A percentile compares a stretch with the other conserved stretches of the same genome.
Evolutionary conservation across 352 stramenopile genomes (phyloP).

Genomic region (Phytophthora hibernalis): DNA sequence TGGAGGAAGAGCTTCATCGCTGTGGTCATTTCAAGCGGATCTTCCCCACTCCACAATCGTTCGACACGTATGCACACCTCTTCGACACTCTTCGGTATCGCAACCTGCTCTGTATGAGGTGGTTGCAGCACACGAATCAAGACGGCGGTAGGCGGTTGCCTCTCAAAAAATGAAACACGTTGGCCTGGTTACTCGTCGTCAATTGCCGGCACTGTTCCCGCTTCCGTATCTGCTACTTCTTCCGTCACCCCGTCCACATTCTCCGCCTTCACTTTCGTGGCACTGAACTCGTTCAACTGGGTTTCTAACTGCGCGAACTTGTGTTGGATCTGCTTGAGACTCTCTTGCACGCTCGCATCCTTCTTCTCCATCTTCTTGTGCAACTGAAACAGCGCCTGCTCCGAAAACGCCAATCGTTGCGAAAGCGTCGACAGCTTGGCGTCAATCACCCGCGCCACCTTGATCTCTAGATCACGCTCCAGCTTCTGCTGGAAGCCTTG

Average conservation of each 20-base stretch:
- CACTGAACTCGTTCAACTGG: slow-evolving; percentile 41
- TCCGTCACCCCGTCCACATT: slow-evolving; percentile 4
- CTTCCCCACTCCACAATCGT: slow-evolving; percentile 67
- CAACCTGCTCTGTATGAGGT: slow-evolving; percentile 70
- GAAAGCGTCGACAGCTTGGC: slow-evolving; percentile 62
- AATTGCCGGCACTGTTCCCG: neutral
- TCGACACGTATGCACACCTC: slow-evolving; percentile 55
- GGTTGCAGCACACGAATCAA: slow-evolving; percentile 45
- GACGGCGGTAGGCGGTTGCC: slow-evolving; percentile 26
- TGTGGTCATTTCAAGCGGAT: slow-evolving; percentile 77
- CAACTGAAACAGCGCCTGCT: slow-evolving; percentile 70
- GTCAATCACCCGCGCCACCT: slow-evolving; percentile 66
- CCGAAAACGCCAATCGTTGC: slow-evolving; percentile 65
- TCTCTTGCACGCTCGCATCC: slow-evolving; percentile 42
- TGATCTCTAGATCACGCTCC: slow-evolving; percentile 71
- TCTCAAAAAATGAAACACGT: slow-evolving; percentile 50
- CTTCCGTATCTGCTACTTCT: slow-evolving; percentile 2
- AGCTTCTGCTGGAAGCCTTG: slow-evolving; percentile 66
- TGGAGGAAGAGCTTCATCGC: slow-evolving; percentile 73
- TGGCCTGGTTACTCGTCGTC: slow-evolving; percentile 19
- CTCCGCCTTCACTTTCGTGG: slow-evolving; percentile 9
- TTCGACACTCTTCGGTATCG: slow-evolving; percentile 66
- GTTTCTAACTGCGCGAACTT: slow-evolving; percentile 49
- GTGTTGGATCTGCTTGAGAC: slow-evolving; percentile 52
- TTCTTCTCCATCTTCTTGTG: slow-evolving; percentile 62